Conservation (phyloP, 2,329 filamentous ascomycete species). For the Aspergillus eucalypticola region DNA sequence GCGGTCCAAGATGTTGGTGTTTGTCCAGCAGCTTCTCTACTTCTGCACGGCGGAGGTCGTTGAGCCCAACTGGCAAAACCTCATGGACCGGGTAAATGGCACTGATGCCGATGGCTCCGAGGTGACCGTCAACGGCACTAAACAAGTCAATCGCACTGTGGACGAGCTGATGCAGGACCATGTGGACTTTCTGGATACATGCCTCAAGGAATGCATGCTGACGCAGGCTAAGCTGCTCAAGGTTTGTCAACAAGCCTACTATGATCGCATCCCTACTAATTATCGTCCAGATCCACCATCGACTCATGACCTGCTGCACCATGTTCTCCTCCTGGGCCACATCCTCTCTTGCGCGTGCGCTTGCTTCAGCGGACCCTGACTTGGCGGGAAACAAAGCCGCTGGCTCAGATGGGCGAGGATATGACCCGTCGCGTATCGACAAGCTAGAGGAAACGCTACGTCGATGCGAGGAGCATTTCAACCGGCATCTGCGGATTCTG, state of each 20-base stretch:
- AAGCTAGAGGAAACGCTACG: constrained; percentile 84
- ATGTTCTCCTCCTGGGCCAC: constrained; percentile 86
- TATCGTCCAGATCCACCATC: constrained; percentile 80
- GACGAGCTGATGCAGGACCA: constrained; percentile 99
- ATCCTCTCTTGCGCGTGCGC: constrained; percentile 77
- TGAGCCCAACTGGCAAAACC: constrained; percentile 91
- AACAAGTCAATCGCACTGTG: constrained; percentile 72
- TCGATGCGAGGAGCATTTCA: constrained; percentile 93
- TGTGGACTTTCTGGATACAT: constrained; percentile 96
- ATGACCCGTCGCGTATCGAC: constrained; percentile 62
- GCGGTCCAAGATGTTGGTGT: constrained; percentile 90
- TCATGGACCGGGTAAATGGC: constrained; percentile 80
- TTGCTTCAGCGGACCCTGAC: constrained; percentile 81
- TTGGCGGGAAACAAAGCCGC: constrained; percentile 48
- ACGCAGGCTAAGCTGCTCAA: constrained; percentile 93
- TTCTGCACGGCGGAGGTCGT: constrained; percentile 97
- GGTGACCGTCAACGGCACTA: constrained; percentile 41
- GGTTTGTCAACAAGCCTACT: constrained; percentile 53
- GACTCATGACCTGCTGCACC: constrained; percentile 92
- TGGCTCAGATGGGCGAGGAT: constrained; percentile 46
- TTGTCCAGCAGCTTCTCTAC: constrained; percentile 94
- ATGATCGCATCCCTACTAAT: not conserved
- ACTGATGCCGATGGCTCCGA: constrained; percentile 48
- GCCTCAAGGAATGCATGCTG: constrained; percentile 97
- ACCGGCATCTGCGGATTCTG: constrained; percentile 85